Base-by-base conservation (phyloP, 768 basidiomycete species). In the Tremella mesenterica region DNA sequence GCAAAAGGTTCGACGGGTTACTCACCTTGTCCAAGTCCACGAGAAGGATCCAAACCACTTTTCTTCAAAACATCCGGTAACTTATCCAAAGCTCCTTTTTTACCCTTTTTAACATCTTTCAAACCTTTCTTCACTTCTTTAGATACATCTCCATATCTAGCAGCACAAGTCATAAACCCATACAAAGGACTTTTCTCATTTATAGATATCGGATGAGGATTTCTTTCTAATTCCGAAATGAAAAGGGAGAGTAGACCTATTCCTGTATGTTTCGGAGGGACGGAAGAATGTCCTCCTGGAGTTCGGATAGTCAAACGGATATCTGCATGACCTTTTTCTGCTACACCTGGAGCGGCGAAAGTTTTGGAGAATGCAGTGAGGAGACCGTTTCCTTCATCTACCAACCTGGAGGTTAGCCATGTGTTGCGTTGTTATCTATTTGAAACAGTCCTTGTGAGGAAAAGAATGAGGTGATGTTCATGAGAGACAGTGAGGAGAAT, bases 371-470 rank as follows among this genome's bases (percentile, higher is more conserved):
- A 71, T 4, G 52, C 52, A 6, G 55, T 39, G 20, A 60, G 56
- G n/a, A 75, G 60, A 1, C 72, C 72, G 82, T 85, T 79, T 31
- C 90, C 89, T 76, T 95, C 91, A 65, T 95, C 91, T 41, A 95
- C 77, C 74, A 69, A 5, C 63, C n/a, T n/a, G n/a, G n/a, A n/a
- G n/a, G n/a, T n/a, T n/a, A n/a, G n/a, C n/a, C n/a, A n/a, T n/a
- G n/a, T n/a, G n/a, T n/a, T n/a, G n/a, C n/a, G n/a, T n/a, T n/a
- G n/a, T n/a, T n/a, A n/a, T n/a, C n/a, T n/a, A n/a, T n/a, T n/a
- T n/a, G n/a, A n/a, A n/a, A n/a, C n/a, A n/a, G n/a, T n/a, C n/a
- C n/a, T n/a, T n/a, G n/a, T n/a, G n/a, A n/a, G n/a, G n/a, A n/a
- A n/a, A n/a, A n/a, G n/a, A n/a, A n/a, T n/a, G n/a, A n/a, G n/a